A percentile compares a stretch with the other conserved stretches of the same genome.
Conservation (phyloP, 1,284 basidiomycete species). For the Cerioporus squamosus region DNA sequence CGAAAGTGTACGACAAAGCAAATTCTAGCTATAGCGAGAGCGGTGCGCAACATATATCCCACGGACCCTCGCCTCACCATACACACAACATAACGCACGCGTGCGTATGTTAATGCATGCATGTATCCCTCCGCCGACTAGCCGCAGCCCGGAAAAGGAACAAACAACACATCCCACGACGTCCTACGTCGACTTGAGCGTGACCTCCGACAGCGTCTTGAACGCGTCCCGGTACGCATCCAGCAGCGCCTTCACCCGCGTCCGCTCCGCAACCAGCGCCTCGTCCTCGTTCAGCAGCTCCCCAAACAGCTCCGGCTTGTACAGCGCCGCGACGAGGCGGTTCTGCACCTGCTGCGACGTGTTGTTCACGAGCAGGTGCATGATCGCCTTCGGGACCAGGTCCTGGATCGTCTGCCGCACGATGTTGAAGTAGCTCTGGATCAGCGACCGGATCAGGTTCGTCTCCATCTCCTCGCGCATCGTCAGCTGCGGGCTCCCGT, state of each 20-base stretch:
- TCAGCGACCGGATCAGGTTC: conserved; percentile 91
- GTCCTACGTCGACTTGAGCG: conserved; percentile 64
- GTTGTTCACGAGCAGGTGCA: conserved; percentile 96
- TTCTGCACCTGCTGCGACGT: conserved; percentile 98
- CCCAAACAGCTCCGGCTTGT: conserved; percentile 92
- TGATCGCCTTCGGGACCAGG: conserved; percentile 95
- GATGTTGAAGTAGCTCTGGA: conserved; percentile 95
- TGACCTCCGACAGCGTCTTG: conserved; percentile 82
- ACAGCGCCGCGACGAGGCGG: conserved; percentile 88
- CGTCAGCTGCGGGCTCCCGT: conserved; percentile 61
- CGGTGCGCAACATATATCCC: conserved; percentile 3
- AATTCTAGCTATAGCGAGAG: conserved; percentile 7
- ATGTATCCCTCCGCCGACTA: neutral
- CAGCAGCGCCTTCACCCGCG: conserved; percentile 91
- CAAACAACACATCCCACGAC: too few species aligned
- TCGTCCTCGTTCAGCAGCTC: conserved; percentile 97
- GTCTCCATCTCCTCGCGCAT: conserved; percentile 96
- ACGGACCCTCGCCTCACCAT: neutral
- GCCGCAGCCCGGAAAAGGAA: too few species aligned
- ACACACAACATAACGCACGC: neutral
- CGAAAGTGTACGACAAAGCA: conserved; percentile 11
- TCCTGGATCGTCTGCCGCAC: conserved; percentile 97
- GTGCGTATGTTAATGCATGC: conserved; percentile 1
- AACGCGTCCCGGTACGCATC: conserved; percentile 99
- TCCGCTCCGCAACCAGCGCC: conserved; percentile 89